Evolutionary conservation across 441 rosid species (phyloP).

Genomic region (Gossypium trilobum): DNA sequence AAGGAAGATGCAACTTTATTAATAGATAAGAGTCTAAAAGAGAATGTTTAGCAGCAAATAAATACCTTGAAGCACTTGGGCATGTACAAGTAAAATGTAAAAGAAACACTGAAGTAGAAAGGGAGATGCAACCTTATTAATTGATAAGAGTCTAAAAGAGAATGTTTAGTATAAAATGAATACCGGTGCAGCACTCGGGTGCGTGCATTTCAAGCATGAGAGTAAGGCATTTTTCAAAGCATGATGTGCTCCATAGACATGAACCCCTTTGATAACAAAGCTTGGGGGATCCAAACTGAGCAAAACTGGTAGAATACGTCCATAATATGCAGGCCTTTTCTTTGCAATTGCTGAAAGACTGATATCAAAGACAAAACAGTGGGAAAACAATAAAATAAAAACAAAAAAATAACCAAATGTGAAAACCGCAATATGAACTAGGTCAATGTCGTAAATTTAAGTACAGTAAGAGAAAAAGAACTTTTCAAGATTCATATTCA

Average conservation of each 20-base stretch:
- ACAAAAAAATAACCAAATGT: slow-evolving; percentile 9
- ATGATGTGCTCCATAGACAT: slow-evolving; percentile 54
- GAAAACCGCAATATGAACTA: not conserved
- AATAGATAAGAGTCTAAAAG: slow-evolving; percentile 2
- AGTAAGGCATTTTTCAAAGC: slow-evolving; percentile 69
- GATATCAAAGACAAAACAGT: slow-evolving; percentile 25
- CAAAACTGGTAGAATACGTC: slow-evolving; percentile 86
- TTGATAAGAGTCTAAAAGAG: not conserved
- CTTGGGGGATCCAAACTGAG: slow-evolving; percentile 78
- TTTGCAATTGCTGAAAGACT: slow-evolving; percentile 86
- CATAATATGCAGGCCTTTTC: slow-evolving; percentile 84
- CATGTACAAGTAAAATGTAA: slow-evolving; percentile 39
- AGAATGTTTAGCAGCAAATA: slow-evolving; percentile 13
- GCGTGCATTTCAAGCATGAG: slow-evolving; percentile 74
- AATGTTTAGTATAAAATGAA: slow-evolving; percentile 18
- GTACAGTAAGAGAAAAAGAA: not conserved
- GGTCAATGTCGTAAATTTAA: not conserved
- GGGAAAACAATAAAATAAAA: slow-evolving; percentile 11
- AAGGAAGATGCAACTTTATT: not conserved
- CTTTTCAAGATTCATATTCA: slow-evolving; percentile 6
- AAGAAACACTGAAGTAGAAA: not conserved
- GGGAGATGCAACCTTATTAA: not conserved
- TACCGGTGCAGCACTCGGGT: slow-evolving; percentile 98
- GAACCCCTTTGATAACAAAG: slow-evolving; percentile 52
- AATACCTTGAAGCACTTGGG: slow-evolving; percentile 90